Base-by-base conservation (phyloP, 2,329 filamentous ascomycete genomes). In the Dryadomyces quercus-mongolicae region DNA sequence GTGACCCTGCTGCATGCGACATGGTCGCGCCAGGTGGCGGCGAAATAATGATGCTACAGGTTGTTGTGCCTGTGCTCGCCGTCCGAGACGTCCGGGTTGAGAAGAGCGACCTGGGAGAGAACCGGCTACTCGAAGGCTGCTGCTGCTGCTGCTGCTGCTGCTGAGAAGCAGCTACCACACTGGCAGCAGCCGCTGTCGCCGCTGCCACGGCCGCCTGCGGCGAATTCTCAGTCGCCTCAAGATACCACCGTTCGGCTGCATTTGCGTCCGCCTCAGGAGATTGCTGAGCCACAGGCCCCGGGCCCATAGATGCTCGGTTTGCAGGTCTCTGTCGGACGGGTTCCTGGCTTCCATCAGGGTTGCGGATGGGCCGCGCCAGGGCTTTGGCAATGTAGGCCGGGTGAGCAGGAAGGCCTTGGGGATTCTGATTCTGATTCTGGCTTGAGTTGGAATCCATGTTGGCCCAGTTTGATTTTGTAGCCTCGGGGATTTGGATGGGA, bases 321-420 rank as follows among this genome's bases (percentile, higher is more conserved):
- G 3, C 13, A 0, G 38, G 20, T 5, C 8, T 6, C n/a, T 54
- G 36, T 10, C 20, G 36, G 3, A 18, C n/a, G 1, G 12, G 10
- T 4, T 38, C 18, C 22, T 49, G 16, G 13, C 21, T 34, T 16
- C 18, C 13, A 3, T 34, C 36, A 5, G 13, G 49, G n/a, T 49
- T 50, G 15, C 58, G 58, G 54, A 57, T 60, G 1, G 46, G 38
- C 0, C 55, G 55, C 0, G 46, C 36, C 2, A 57, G 31, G 1
- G 54, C 48, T 0, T 64, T 65, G 1, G 72, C 71, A 20, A 75
- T 68, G 51, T 78, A 78, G 0, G 75, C 75, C 0, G 70, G 71
- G 56, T 78, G 76, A 0, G 73, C 66, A 0, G 75, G 75, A 45
- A 77, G 64, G 0, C 67, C 66, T 59, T 67, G 55, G 15, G 54